Percentiles rank a stretch among this genome's conserved stretches.
Conservation (phyloP, 1,139 yeast genomes). For the Geotrichum cucujoidarum region DNA sequence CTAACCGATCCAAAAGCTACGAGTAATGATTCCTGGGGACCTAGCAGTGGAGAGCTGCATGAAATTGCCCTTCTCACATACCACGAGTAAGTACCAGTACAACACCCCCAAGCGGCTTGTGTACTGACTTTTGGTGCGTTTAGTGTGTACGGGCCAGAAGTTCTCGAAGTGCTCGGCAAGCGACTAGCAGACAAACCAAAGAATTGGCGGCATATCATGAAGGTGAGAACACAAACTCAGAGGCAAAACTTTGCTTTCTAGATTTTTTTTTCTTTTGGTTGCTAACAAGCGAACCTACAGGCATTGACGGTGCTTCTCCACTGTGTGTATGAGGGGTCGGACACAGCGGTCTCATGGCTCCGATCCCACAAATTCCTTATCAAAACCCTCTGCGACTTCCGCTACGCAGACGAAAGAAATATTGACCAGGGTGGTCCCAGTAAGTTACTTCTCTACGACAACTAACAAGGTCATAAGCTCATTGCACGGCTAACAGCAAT, state of each 20-base stretch:
- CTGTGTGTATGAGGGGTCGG: constrained; percentile 80
- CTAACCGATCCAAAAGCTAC: constrained; percentile 48
- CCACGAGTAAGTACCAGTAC: constrained; percentile 42
- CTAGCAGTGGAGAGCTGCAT: constrained; percentile 69
- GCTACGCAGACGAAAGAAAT: constrained; percentile 33
- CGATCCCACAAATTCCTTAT: constrained; percentile 71
- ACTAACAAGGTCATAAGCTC: not conserved
- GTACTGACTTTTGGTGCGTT: too few species aligned
- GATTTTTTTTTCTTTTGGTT: not conserved
- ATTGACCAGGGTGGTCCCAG: constrained; percentile 33
- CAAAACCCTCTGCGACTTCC: constrained; percentile 57
- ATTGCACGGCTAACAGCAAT: not conserved
- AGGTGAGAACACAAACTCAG: constrained; percentile 33
- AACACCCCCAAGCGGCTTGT: too few species aligned
- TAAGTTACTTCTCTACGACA: too few species aligned
- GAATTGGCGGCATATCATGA: constrained; percentile 80
- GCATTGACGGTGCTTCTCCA: constrained; percentile 82
- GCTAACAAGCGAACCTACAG: too few species aligned
- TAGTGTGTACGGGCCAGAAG: constrained; percentile 44
- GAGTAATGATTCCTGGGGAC: constrained; percentile 74
- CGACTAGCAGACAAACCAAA: constrained; percentile 85
- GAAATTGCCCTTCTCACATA: constrained; percentile 66
- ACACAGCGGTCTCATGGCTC: constrained; percentile 83
- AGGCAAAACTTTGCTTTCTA: too few species aligned
- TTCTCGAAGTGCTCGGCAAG: constrained; percentile 82